phyloP scores from a whole-genome alignment of 352 stramenopile genomes.

The Globisporangium acanthophoron region DNA sequence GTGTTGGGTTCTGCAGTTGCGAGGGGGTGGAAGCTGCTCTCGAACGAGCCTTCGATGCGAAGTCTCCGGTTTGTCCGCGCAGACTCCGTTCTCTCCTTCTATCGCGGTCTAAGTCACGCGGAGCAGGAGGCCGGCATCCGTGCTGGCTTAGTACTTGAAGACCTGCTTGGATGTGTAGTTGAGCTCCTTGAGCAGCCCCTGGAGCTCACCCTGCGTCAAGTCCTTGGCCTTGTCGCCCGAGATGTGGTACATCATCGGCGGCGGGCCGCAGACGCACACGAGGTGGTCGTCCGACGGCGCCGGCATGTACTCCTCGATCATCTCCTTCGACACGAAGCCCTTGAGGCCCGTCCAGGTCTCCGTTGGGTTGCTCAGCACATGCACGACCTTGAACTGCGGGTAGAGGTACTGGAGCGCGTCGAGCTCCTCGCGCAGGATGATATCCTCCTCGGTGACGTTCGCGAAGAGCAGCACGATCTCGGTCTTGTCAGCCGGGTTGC shows the following conservation, averaged over 20 bases:
- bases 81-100: neutral
- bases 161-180: constrained; percentile 75
- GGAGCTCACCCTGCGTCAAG: constrained; percentile 77
- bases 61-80: constrained; percentile 1
- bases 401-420: constrained; percentile 80
- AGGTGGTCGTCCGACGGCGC: constrained; percentile 70
- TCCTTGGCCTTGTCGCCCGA: constrained; percentile 86
- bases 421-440: constrained; percentile 85
- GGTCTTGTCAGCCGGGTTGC: constrained; percentile 78
- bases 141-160: constrained; percentile 71
- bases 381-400: constrained; percentile 68
- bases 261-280: constrained; percentile 87
- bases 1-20: neutral
- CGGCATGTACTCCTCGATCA: constrained; percentile 81
- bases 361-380: constrained; percentile 68
- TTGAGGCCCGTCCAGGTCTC: constrained; percentile 59
- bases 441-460: constrained; percentile 85
- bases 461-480: constrained; percentile 83
- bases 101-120: neutral
- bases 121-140: neutral
- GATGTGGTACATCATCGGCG: constrained; percentile 87
- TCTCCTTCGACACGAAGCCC: constrained; percentile 80
- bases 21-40: too few relatives aligned
- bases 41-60: constrained; percentile 4
- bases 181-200: constrained; percentile 81